Conservation (phyloP, 208 protist genomes). For the Zelonia costaricensis region DNA sequence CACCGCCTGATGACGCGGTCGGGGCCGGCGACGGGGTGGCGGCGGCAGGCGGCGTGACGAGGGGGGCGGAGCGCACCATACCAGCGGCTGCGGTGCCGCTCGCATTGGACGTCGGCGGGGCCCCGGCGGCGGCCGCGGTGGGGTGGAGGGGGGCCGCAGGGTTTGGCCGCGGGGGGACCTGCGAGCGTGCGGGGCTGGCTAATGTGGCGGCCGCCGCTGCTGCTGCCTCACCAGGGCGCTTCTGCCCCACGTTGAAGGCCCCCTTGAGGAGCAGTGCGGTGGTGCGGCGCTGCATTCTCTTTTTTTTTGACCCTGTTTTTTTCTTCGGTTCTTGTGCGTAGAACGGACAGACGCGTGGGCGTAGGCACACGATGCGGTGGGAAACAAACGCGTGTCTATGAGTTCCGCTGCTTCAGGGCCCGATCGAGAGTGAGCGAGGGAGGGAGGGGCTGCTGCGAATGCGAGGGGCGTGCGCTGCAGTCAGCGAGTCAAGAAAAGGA, state of each 20-base stretch:
- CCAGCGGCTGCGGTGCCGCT: not conserved
- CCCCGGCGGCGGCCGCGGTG: not conserved
- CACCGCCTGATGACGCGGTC: not conserved
- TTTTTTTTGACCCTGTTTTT: not conserved
- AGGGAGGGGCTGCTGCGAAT: too few species aligned
- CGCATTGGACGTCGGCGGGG: not conserved
- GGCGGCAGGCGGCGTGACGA: conserved; percentile 18
- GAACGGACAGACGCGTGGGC: not conserved
- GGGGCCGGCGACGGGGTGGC: not conserved
- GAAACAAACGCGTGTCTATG: too few species aligned
- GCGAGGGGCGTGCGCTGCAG: too few species aligned
- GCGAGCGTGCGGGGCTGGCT: not conserved
- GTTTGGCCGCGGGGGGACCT: not conserved
- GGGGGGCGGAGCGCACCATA: conserved; percentile 2
- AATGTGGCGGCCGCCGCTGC: not conserved
- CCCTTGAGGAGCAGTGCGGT: conserved; percentile 10
- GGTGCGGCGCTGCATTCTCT: conserved; percentile 22
- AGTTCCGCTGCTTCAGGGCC: too few species aligned
- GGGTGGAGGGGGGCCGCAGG: not conserved
- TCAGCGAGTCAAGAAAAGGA: too few species aligned
- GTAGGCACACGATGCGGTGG: too few species aligned
- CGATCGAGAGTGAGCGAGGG: too few species aligned
- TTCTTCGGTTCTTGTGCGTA: not conserved
- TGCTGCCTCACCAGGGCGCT: conserved; percentile 8
- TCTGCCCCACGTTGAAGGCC: conserved; percentile 10